These are phyloP conservation scores for Penicillium turbatum DNA, from an alignment of 495 filamentous ascomycete species.

Conservation along the genomic window DNA sequence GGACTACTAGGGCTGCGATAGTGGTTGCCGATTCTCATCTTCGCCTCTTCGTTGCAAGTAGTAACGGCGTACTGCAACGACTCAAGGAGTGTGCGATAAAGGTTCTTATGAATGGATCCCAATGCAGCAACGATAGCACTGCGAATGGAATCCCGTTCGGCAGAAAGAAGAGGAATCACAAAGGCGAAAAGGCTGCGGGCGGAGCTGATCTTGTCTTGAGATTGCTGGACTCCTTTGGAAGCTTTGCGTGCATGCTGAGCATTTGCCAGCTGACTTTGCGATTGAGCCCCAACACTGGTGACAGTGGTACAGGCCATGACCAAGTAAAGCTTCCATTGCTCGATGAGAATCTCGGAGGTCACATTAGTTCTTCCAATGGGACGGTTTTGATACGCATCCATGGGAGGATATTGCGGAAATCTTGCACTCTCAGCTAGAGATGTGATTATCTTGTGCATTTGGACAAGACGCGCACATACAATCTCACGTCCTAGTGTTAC, in stretches of 20 bases:
- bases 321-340: conserved; percentile 98
- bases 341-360: conserved; percentile 81
- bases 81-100: conserved; percentile 90
- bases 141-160: conserved; percentile 68
- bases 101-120: conserved; percentile 89
- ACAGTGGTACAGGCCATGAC: conserved; percentile 96
- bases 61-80: conserved; percentile 80
- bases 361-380: conserved; percentile 58
- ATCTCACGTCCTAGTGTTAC: conserved; percentile 86
- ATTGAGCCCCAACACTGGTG: conserved; percentile 70
- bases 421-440: conserved; percentile 70
- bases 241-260: conserved; percentile 80
- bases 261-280: conserved; percentile 52
- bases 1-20: conserved; percentile 73
- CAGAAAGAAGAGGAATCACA: conserved; percentile 80
- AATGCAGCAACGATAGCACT: conserved; percentile 89
- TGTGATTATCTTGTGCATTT: conserved; percentile 82
- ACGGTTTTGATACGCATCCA: conserved; percentile 48
- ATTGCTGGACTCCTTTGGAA: conserved; percentile 66
- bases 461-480: conserved; percentile 83
- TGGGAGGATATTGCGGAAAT: conserved; percentile 52
- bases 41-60: conserved; percentile 81
- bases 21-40: conserved; percentile 70
- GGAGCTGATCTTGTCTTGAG: conserved; percentile 79
- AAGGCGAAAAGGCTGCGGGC: conserved; percentile 84